Conservation (phyloP, 345 rosid species). For the Camelina neglecta region DNA sequence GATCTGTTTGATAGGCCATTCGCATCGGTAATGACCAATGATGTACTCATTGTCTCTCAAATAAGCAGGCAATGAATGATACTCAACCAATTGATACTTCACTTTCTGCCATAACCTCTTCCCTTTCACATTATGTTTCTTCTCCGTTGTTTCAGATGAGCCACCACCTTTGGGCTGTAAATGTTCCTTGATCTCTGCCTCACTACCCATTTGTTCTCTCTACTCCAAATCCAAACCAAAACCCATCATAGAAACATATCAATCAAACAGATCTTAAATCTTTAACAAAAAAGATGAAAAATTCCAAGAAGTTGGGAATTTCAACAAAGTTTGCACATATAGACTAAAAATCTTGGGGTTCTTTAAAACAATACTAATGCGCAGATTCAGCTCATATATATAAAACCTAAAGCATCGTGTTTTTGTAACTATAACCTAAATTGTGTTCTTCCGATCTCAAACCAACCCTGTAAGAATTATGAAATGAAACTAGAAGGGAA, state of each 20-base stretch:
- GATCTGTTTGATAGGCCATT: constrained; percentile 92
- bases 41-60: constrained; percentile 90
- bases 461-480: neutral
- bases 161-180: constrained; percentile 6
- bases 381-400: neutral
- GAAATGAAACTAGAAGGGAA: neutral
- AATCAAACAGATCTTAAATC: constrained; percentile 19
- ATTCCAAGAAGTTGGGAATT: neutral
- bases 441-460: constrained; percentile 35
- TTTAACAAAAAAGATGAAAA: neutral
- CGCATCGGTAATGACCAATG: constrained; percentile 81
- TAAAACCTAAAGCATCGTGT: too few relatives aligned
- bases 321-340: neutral
- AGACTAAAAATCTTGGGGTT: constrained; percentile 23
- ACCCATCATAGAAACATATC: constrained; percentile 5
- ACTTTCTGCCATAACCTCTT: constrained; percentile 85
- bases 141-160: constrained; percentile 53
- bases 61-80: constrained; percentile 81
- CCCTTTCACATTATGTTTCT: constrained; percentile 66
- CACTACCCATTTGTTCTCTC: constrained; percentile 47
- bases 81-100: constrained; percentile 90
- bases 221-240: constrained; percentile 13
- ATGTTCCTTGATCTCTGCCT: constrained; percentile 36
- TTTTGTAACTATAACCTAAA: too few relatives aligned
- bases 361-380: neutral